phyloP scores from a whole-genome alignment of 768 basidiomycete species.

The Steccherinum ochraceum region DNA sequence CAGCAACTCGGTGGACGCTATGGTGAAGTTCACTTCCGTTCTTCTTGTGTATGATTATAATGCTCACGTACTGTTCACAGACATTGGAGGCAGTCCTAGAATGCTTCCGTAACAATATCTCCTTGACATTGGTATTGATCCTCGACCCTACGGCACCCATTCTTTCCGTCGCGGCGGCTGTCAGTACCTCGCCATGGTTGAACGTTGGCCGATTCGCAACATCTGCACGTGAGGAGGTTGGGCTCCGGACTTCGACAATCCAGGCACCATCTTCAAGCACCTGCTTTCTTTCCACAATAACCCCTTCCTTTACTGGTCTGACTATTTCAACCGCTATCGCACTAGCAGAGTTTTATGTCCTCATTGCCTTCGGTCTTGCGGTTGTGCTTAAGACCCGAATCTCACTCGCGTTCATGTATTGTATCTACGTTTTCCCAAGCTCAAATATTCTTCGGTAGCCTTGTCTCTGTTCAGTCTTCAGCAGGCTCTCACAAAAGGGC shows the following conservation, averaged over 20 bases:
- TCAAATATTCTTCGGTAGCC: too few species aligned
- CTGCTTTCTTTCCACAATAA: too few species aligned
- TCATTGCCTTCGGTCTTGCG: too few species aligned
- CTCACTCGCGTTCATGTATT: too few species aligned
- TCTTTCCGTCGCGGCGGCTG: slow-evolving; percentile 35
- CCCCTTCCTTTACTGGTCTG: too few species aligned
- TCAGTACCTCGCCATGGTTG: slow-evolving; percentile 29
- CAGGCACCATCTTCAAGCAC: slow-evolving; percentile 35
- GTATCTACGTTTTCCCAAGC: too few species aligned
- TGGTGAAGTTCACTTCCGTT: slow-evolving; percentile 1
- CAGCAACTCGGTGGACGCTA: not conserved
- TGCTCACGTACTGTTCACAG: slow-evolving; percentile 13
- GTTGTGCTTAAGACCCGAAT: too few species aligned
- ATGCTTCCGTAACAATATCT: slow-evolving; percentile 33
- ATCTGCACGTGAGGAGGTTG: slow-evolving; percentile 46
- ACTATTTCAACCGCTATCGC: too few species aligned
- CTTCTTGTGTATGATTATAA: too few species aligned
- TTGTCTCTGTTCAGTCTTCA: not conserved
- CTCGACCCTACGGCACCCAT: slow-evolving; percentile 32
- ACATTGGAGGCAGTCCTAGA: slow-evolving; percentile 31
- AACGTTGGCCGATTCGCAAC: slow-evolving; percentile 27
- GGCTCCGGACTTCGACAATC: slow-evolving; percentile 28
- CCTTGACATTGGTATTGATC: slow-evolving; percentile 32
- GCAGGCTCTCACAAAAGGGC: too few species aligned
- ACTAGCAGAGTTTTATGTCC: too few species aligned